Evolutionary conservation across 192 early-diverging fungal species (phyloP).

Genomic region (Linnemannia exigua): DNA sequence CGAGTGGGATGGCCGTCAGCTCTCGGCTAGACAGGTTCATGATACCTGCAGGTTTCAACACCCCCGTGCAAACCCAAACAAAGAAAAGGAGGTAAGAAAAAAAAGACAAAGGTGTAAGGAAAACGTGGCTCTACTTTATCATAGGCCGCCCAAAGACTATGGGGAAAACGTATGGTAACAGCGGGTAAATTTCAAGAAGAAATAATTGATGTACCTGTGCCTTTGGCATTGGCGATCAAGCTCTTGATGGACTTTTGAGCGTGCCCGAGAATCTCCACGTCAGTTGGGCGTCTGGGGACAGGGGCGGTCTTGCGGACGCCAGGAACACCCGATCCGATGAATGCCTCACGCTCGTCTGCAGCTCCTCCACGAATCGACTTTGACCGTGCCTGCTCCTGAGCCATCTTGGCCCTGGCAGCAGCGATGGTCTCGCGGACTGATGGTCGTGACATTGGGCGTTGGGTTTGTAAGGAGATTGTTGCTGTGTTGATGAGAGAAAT

Average conservation of each 20-base stretch:
- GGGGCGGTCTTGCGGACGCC: slow-evolving; percentile 35
- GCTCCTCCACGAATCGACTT: slow-evolving; percentile 45
- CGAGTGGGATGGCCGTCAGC: slow-evolving; percentile 61
- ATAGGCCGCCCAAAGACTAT: not conserved
- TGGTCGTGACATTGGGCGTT: slow-evolving; percentile 38
- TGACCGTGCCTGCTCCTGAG: slow-evolving; percentile 32
- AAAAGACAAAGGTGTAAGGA: not conserved
- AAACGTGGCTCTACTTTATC: not conserved
- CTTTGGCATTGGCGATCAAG: slow-evolving; percentile 56
- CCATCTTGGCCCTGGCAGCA: slow-evolving; percentile 40
- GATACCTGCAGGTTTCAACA: slow-evolving; percentile 44
- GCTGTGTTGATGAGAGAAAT: not conserved
- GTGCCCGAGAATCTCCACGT: slow-evolving; percentile 52
- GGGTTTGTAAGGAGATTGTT: not conserved
- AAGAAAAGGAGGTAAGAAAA: not conserved
- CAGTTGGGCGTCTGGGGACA: slow-evolving; percentile 29
- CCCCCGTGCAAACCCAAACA: not conserved
- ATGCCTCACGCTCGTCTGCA: slow-evolving; percentile 45
- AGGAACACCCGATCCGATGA: slow-evolving; percentile 42
- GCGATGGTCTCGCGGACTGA: slow-evolving; percentile 53
- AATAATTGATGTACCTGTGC: slow-evolving; percentile 17
- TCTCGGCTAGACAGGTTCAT: slow-evolving; percentile 65
- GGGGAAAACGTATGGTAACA: too few species aligned
- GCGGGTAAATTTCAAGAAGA: too few species aligned
- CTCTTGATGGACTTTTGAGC: slow-evolving; percentile 57